These are phyloP conservation scores for Bothriochloa decipiens DNA, from an alignment of 176 grass and related monocot species.

Conservation along the genomic window DNA sequence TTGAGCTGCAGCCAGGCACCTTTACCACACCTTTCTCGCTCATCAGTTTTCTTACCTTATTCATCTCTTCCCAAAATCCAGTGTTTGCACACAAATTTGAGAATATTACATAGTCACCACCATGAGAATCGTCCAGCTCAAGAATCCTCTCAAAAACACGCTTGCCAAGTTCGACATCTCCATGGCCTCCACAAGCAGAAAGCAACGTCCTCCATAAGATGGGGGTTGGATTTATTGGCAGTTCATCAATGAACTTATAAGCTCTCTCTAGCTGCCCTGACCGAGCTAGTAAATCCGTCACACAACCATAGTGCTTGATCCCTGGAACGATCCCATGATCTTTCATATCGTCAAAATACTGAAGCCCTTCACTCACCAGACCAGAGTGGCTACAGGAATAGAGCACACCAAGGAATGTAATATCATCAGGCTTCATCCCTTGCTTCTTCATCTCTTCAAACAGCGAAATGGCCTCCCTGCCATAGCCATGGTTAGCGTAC, in stretches of 20 bases:
- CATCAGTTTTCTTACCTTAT: constrained; percentile 66
- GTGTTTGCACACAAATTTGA: constrained; percentile 74
- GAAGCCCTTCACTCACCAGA: constrained; percentile 59
- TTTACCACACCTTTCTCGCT: constrained; percentile 68
- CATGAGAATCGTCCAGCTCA: constrained; percentile 76
- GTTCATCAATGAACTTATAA: constrained; percentile 64
- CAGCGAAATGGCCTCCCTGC: constrained; percentile 51
- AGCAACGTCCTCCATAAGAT: constrained; percentile 75
- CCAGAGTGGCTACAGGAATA: too few species aligned
- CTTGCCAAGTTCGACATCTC: constrained; percentile 48
- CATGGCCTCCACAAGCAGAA: constrained; percentile 64
- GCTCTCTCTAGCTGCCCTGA: constrained; percentile 64
- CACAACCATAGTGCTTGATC: constrained; percentile 80
- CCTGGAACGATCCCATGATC: constrained; percentile 50
- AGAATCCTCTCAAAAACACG: constrained; percentile 72
- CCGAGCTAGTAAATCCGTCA: constrained; percentile 70
- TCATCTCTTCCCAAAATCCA: constrained; percentile 73
- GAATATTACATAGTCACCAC: constrained; percentile 74
- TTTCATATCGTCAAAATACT: constrained; percentile 64
- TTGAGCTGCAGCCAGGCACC: constrained; percentile 82
- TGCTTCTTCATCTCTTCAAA: constrained; percentile 71
- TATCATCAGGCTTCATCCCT: constrained; percentile 58
- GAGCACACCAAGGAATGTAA: too few species aligned
- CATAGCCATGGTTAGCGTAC: constrained; percentile 60
- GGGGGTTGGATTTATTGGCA: constrained; percentile 65